Base-by-base conservation (phyloP, 1,284 basidiomycete genomes). In the Stereum hirsutum region DNA sequence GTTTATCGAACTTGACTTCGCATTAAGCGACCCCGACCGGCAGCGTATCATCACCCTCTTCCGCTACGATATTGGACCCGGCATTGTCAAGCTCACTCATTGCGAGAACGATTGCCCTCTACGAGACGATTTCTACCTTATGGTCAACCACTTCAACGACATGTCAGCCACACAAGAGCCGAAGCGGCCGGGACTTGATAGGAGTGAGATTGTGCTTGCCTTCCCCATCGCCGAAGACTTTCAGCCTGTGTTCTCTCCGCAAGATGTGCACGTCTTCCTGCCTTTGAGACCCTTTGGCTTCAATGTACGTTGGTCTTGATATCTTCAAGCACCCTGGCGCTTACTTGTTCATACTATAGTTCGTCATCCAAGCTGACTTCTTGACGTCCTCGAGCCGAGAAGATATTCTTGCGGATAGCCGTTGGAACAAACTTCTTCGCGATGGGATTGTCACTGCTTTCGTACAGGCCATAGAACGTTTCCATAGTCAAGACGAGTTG, bases 291-390 rank as follows among this genome's bases (percentile, higher is more conserved):
- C 39, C 28, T 49, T 43, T 35, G 53, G 53, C 14, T 54, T 54
- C 34, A 46, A 45, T 6, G 53, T 54, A 20, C 12, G 53, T 23
- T 19, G 12, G n/a, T n/a, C n/a, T 33, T n/a, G 12, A 12, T n/a
- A 33, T 15, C 30, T 26, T 27, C 27, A 41, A 24, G 21, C 19
- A 10, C 3, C 26, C 26, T n/a, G n/a, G n/a, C 30, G 11, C 38
- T 49, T 20, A 49, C 24, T 27, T 11, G 6, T 24, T 6, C n/a
- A 8, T 5, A 4, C 14, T n/a, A 30, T 39, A 57, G 55, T 57
- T 57, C 38, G 46, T 57, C 30, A 47, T 54, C 14, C 54, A 55
- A 30, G 54, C 47, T 2, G 54, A 55, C 41, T 55, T 55, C 27
- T 37, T 55, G 28, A 55, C 54, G n/a, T 46, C 53, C 1, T 41